Evolutionary conservation across 2,329 filamentous ascomycete genomes (phyloP), one percentile per base, ranked within the genome.

Genomic region (Fusarium brevicatenulatum): DNA sequence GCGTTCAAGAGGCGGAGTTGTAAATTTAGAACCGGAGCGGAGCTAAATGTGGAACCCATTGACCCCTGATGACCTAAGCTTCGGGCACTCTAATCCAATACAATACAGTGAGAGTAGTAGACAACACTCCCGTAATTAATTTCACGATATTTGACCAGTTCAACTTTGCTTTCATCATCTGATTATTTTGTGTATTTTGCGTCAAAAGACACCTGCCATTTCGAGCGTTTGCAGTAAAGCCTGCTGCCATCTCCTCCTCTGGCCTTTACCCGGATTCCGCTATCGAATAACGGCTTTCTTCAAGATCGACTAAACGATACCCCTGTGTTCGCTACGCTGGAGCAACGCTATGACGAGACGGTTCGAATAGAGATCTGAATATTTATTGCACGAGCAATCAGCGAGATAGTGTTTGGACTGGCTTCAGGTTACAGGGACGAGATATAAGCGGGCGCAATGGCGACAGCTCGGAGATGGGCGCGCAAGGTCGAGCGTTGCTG

Each of bases 401-500:
- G 57, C 49, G 47, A 43, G 23, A 49, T 16, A 34, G 36, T 34
- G 32, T 28, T 50, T 56, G 5, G 12, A 52, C 49, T 55, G 63
- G 42, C 49, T 44, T 49, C 42, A 39, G 7, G 42, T 42, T 37
- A n/a, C 30, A 52, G 23, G 32, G 34, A 21, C 28, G n/a, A 44
- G 19, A 52, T 50, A 55, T 34, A 58, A 65, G 40, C 55, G 43
- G 60, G 57, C 50, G 47, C 59, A 67, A 73, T 73, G 71, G 71
- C 71, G 52, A 90, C 90, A 87, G 82, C 85, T 79, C 88, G 88
- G 76, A 86, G 89, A 78, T 93, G 90, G 86, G 91, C 90, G 54
- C 88, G 92, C 72, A 90, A 88, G 80, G 60, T 93, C 77, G 95
- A 98, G 86, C 92, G 95, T 55, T 91, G 90, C 79, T 98, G 95